Percentiles rank a stretch among this genome's conserved stretches.
Evolutionary conservation across 495 filamentous ascomycete species (phyloP).

Genomic region (Cercophora scortea): DNA sequence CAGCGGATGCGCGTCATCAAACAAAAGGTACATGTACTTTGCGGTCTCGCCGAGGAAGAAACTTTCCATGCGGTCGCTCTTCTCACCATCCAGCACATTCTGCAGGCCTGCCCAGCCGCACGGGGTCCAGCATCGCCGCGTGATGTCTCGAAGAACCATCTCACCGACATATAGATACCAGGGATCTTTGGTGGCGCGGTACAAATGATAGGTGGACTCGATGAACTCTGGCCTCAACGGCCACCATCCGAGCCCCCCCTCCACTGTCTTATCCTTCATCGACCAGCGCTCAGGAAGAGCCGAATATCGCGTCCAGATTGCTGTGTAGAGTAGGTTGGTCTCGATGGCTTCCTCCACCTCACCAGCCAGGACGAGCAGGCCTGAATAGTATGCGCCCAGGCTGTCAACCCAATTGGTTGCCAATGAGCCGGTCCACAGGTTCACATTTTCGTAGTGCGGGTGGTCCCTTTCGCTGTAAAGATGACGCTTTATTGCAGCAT

Average conservation of each 20-base stretch:
- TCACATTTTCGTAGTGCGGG: slow-evolving; percentile 86
- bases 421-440: slow-evolving; percentile 70
- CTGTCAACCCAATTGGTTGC: slow-evolving; percentile 92
- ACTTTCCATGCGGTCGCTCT: slow-evolving; percentile 95
- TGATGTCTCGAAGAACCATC: slow-evolving; percentile 87
- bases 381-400: slow-evolving; percentile 89
- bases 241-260: slow-evolving; percentile 87
- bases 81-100: slow-evolving; percentile 81
- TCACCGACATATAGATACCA: slow-evolving; percentile 96
- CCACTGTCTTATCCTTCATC: slow-evolving; percentile 72
- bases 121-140: slow-evolving; percentile 80
- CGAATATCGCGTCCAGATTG: slow-evolving; percentile 88
- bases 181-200: slow-evolving; percentile 85
- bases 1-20: slow-evolving; percentile 75
- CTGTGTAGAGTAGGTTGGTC: slow-evolving; percentile 81
- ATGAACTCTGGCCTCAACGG: slow-evolving; percentile 92
- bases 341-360: slow-evolving; percentile 85
- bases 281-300: slow-evolving; percentile 94
- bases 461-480: slow-evolving; percentile 66
- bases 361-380: slow-evolving; percentile 77
- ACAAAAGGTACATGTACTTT: slow-evolving; percentile 90
- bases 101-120: slow-evolving; percentile 97
- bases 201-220: slow-evolving; percentile 90
- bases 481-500: slow-evolving; percentile 79
- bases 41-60: slow-evolving; percentile 96